A percentile compares a stretch with the other conserved stretches of the same genome.
Conservation (phyloP, 2,329 filamentous ascomycete species). For the Stachybotrys elegans region DNA sequence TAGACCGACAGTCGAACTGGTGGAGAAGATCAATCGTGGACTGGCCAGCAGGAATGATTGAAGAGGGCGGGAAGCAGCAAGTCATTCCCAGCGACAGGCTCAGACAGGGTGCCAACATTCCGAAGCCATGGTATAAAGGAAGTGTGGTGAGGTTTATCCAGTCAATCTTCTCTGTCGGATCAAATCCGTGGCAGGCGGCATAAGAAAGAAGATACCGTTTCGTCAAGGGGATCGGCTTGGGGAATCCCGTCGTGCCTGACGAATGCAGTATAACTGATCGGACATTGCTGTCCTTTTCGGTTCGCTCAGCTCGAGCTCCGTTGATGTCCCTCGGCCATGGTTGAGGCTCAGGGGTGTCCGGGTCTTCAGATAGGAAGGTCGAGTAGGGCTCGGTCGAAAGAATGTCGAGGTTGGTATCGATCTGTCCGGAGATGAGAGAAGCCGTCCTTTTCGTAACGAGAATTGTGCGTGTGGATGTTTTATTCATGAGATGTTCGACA, state of each 20-base stretch:
- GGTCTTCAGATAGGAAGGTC: not conserved
- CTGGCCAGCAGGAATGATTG: constrained; percentile 14
- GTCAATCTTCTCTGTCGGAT: constrained; percentile 4
- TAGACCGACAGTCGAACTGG: constrained; percentile 11
- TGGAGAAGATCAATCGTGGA: constrained; percentile 16
- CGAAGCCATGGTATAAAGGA: constrained; percentile 27
- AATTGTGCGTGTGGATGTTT: constrained; percentile 9
- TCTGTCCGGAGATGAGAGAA: not conserved
- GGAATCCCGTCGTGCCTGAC: constrained; percentile 26
- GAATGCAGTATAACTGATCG: constrained; percentile 22
- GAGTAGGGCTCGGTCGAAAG: not conserved
- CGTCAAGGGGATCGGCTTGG: constrained; percentile 25
- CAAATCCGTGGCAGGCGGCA: constrained; percentile 21
- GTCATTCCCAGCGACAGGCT: constrained; percentile 19
- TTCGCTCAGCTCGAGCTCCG: not conserved
- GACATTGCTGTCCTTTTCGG: constrained; percentile 10
- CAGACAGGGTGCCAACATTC: constrained; percentile 21
- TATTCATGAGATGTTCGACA: constrained; percentile 10
- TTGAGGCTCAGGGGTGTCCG: constrained; percentile 1
- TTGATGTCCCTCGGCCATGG: not conserved
- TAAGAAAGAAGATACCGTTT: constrained; percentile 22
- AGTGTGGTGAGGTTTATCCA: constrained; percentile 23
- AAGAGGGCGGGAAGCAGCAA: constrained; percentile 18
- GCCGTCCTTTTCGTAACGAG: constrained; percentile 10
- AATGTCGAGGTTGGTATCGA: not conserved